Conservation (phyloP, 495 filamentous ascomycete species). For the Penicillium maclennaniae region DNA sequence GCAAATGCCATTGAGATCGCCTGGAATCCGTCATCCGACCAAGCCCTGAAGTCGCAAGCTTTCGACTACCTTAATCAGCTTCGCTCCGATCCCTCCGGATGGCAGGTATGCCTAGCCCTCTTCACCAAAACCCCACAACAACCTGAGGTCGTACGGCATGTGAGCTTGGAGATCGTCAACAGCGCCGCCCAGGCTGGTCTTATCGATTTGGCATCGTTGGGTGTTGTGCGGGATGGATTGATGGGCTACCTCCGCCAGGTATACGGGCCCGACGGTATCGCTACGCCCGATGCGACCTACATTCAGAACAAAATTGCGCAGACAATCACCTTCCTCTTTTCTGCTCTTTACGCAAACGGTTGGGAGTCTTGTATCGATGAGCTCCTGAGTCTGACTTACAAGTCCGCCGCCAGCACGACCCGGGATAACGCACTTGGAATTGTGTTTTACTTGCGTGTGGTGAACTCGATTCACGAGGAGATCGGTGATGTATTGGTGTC, state of each 20-base stretch:
- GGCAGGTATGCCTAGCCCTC: conserved; percentile 80
- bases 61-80: conserved; percentile 84
- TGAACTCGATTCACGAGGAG: conserved; percentile 90
- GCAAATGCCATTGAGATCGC: conserved; percentile 90
- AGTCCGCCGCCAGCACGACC: conserved; percentile 40
- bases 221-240: conserved; percentile 69
- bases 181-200: conserved; percentile 75
- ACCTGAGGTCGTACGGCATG: conserved; percentile 79
- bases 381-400: conserved; percentile 63
- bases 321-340: conserved; percentile 88
- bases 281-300: conserved; percentile 57
- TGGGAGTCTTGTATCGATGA: conserved; percentile 91
- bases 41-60: conserved; percentile 74
- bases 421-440: conserved; percentile 72
- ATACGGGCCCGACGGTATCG: conserved; percentile 58
- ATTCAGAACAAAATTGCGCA: conserved; percentile 98
- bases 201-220: conserved; percentile 63
- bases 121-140: conserved; percentile 77
- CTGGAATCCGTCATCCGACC: conserved; percentile 70
- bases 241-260: conserved; percentile 69
- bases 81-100: conserved; percentile 70
- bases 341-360: conserved; percentile 71
- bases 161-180: conserved; percentile 87
- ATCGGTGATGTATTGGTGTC: conserved; percentile 89
- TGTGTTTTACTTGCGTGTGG: conserved; percentile 80